Base-by-base conservation (phyloP, 352 stramenopile genomes). In the Lagenidium giganteum region DNA sequence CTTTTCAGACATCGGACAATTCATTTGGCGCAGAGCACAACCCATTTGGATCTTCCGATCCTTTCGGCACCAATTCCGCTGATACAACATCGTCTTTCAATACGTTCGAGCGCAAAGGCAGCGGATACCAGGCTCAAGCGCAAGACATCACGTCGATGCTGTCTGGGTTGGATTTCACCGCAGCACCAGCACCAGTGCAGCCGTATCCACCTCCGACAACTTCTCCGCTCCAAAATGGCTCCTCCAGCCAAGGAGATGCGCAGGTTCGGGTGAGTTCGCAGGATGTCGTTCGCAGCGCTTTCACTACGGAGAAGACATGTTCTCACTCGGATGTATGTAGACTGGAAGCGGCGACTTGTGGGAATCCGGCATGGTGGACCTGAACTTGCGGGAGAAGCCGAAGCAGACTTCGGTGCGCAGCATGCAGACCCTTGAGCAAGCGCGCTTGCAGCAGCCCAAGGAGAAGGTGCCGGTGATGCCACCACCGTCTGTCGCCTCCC, bases 121-220 rank as follows among this genome's bases (percentile, higher is more conserved):
- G 43, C 30, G 30, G 9, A 25, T 2, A n/a, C 29, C 12, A 39
- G 27, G 1, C 20, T 22, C 13, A 62, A 69, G 20, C 43, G 5
- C 65, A 87, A 23, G 63, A 91, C 30, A 86, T 91, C 36, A 68
- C 74, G 11, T 87, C 64, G 1, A 91, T 91, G 79, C 51, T 91
- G 16, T 80, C 70, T 5, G 79, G 76, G 1, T 50, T 91, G 9
- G 79, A 91, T 48, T 91, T 91, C 45, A 82, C 65, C 4, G 52
- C 75, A 24, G 30, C 53, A 4, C 55, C 67, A 21, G 39, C 47
- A 7, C 70, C 69, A 7, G 62, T 66, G 18, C 54, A 70, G n/a
- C 57, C 60, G 21, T 50, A 52, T 8, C 42, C 56, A 20, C 43
- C 33, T 21, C 47, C 47, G 31, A 45, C 34, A 17, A 43, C 12